Percentiles rank a stretch among this genome's conserved stretches.
These are phyloP conservation scores for Roridomyces roridus DNA, from an alignment of 768 basidiomycete species.

Conservation along the genomic window DNA sequence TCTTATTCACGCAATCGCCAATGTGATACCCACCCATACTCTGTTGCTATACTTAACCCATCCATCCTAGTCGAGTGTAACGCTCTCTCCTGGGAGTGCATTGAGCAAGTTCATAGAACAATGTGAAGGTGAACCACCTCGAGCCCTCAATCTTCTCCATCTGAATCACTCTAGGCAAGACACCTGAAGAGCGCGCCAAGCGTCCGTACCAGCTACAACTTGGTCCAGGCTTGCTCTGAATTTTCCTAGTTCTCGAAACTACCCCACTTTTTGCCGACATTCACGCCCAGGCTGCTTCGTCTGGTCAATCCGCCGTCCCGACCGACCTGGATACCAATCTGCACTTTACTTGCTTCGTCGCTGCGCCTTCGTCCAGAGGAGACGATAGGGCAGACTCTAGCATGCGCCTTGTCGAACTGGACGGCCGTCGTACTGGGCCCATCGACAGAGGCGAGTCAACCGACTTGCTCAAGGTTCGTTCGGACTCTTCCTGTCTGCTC, in stretches of 20 bases:
- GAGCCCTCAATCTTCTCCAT: background rate
- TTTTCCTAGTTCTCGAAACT: slow-evolving; percentile 60
- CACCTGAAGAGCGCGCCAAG: slow-evolving; percentile 75
- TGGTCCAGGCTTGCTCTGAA: slow-evolving; percentile 1
- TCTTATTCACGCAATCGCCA: slow-evolving; percentile 81
- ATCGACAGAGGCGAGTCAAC: slow-evolving; percentile 75
- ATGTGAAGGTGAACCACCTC: slow-evolving; percentile 53
- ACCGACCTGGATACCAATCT: slow-evolving; percentile 71
- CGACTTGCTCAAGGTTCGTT: slow-evolving; percentile 61
- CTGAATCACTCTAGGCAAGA: slow-evolving; percentile 52
- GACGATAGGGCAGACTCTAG: slow-evolving; percentile 29
- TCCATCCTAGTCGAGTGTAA: slow-evolving; percentile 57
- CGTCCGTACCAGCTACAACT: no score
- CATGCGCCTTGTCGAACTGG: slow-evolving; percentile 79
- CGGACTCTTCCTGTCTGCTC: background rate
- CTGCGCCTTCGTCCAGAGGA: slow-evolving; percentile 50
- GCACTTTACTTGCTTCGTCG: slow-evolving; percentile 90
- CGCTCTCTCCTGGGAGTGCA: slow-evolving; percentile 60
- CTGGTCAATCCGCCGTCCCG: slow-evolving; percentile 75
- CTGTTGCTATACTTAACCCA: no score
- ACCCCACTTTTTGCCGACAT: slow-evolving; percentile 80
- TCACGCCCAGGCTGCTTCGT: slow-evolving; percentile 70
- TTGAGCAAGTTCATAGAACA: slow-evolving; percentile 71
- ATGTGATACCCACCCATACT: slow-evolving; percentile 64
- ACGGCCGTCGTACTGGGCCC: slow-evolving; percentile 79